A percentile compares a stretch with the other conserved stretches of the same genome.
phyloP scores from a whole-genome alignment of 331 rosid genomes.

The Telfairia occidentalis region DNA sequence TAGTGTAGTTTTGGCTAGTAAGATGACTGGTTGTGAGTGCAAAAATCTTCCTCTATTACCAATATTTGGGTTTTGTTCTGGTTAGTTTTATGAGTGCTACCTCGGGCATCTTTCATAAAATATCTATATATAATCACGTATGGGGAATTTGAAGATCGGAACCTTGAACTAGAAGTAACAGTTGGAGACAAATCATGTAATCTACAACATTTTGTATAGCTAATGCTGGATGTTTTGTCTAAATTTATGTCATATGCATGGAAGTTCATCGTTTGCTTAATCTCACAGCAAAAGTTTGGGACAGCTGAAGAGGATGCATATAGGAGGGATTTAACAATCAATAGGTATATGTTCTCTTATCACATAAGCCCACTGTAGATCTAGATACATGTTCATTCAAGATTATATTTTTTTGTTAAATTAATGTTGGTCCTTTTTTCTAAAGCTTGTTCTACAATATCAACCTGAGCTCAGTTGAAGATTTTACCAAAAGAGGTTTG shows the following conservation, averaged over 20 bases:
- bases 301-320: slow-evolving; percentile 87
- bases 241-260: neutral
- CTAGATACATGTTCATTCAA: neutral
- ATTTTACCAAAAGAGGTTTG: slow-evolving; percentile 72
- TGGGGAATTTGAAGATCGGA: too few relatives aligned
- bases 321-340: slow-evolving; percentile 91
- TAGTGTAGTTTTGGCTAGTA: neutral
- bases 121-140: too few relatives aligned
- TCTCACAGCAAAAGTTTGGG: slow-evolving; percentile 72
- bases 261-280: slow-evolving; percentile 8
- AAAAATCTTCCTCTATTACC: neutral
- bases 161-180: too few relatives aligned
- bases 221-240: neutral
- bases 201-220: neutral
- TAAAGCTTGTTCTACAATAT: slow-evolving; percentile 83
- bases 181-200: neutral
- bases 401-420: neutral
- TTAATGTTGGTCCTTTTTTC: neutral
- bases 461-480: slow-evolving; percentile 69
- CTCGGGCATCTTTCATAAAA: neutral
- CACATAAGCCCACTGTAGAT: neutral
- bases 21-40: neutral
- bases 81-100: neutral
- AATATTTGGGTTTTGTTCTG: neutral
- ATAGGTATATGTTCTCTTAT: slow-evolving; percentile 43